Conservation (phyloP, 441 rosid species). For the Erodium chrysanthum region DNA sequence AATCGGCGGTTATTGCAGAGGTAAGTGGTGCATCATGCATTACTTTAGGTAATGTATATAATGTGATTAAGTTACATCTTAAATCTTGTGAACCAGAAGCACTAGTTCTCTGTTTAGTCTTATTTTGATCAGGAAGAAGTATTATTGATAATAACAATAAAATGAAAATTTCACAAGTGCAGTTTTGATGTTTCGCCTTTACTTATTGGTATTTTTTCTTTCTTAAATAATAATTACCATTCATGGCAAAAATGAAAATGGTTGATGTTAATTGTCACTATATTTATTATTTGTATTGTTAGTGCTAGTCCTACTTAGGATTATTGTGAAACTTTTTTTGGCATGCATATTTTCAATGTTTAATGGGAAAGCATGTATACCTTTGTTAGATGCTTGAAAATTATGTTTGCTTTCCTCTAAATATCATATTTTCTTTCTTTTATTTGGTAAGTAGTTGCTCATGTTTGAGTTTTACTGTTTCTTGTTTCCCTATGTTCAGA, state of each 20-base stretch:
- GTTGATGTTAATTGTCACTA: neutral
- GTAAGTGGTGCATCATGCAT: slow-evolving; percentile 27
- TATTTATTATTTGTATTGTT: neutral
- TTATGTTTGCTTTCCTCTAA: too few relatives aligned
- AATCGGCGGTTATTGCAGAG: slow-evolving; percentile 94
- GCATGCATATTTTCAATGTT: neutral
- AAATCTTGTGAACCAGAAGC: neutral
- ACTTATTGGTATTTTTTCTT: neutral
- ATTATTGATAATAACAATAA: neutral
- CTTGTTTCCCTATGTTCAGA: slow-evolving; percentile 34
- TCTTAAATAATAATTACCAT: neutral
- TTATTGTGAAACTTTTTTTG: neutral
- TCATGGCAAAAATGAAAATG: slow-evolving; percentile 4
- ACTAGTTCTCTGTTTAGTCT: neutral
- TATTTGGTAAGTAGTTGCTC: neutral
- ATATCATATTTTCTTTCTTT: neutral
- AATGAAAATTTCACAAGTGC: neutral
- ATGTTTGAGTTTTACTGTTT: slow-evolving; percentile 1
- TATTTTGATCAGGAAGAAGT: neutral
- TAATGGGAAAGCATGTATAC: neutral
- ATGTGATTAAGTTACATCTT: neutral
- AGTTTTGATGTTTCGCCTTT: neutral
- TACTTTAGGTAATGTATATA: neutral
- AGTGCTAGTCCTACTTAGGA: neutral
- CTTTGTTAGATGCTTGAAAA: neutral